Percentiles rank a stretch among this genome's conserved stretches.
phyloP scores from a whole-genome alignment of 1,284 basidiomycete species.

The Cutaneotrichosporon curvatum region DNA sequence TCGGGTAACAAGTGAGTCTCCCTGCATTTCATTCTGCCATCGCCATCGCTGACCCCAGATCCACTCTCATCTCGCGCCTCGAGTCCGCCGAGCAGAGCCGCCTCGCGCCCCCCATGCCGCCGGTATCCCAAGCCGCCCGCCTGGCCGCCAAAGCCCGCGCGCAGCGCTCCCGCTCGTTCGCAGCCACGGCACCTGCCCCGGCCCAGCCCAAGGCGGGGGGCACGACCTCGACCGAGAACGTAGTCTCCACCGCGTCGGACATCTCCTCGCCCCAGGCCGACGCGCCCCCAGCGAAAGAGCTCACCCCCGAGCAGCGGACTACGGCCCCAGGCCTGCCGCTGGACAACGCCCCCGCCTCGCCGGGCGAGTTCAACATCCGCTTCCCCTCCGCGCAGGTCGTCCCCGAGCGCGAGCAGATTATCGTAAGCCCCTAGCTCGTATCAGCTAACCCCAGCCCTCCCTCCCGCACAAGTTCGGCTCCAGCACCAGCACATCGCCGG shows the following conservation, averaged over 20 bases:
- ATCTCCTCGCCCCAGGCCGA: neutral
- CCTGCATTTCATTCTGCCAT: neutral
- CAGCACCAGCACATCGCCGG: neutral
- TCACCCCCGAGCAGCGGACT: constrained; percentile 23
- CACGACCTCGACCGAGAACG: constrained; percentile 9
- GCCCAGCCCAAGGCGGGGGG: constrained; percentile 19
- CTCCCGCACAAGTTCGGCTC: constrained; percentile 40
- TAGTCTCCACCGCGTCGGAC: constrained; percentile 8
- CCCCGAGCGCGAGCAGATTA: constrained; percentile 24
- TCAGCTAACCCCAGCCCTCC: constrained; percentile 30
- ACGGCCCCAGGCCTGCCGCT: constrained; percentile 37
- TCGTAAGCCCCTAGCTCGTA: constrained; percentile 25
- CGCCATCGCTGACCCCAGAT: constrained; percentile 14
- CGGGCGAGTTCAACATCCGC: constrained; percentile 6
- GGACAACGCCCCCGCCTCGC: neutral
- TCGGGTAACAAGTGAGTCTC: constrained; percentile 48
- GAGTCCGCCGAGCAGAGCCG: constrained; percentile 33
- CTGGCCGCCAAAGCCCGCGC: constrained; percentile 5
- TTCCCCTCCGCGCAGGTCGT: constrained; percentile 18
- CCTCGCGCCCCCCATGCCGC: constrained; percentile 32
- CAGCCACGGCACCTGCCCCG: constrained; percentile 21
- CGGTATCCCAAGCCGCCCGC: constrained; percentile 10
- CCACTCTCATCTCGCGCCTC: constrained; percentile 32
- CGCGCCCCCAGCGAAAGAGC: constrained; percentile 5
- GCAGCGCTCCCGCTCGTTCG: constrained; percentile 8